phyloP scores from a whole-genome alignment of 2,329 filamentous ascomycete species.

The Mariannaea elegans region DNA sequence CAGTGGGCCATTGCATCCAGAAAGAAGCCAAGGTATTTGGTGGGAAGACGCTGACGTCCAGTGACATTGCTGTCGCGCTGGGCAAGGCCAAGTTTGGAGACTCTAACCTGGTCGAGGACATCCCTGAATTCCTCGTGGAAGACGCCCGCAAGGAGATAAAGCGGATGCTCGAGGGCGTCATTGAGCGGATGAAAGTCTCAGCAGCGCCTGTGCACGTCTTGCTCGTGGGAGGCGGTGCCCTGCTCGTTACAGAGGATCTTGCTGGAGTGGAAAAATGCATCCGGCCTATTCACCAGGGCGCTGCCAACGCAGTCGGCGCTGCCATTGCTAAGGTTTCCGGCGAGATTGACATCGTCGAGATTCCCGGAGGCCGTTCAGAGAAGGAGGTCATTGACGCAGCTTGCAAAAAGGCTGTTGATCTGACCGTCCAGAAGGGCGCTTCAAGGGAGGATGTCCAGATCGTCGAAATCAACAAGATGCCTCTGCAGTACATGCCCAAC shows the following conservation, averaged over 20 bases:
- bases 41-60: constrained; percentile 65
- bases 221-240: constrained; percentile 66
- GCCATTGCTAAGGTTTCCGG: constrained; percentile 68
- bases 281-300: constrained; percentile 60
- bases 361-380: constrained; percentile 52
- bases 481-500: constrained; percentile 53
- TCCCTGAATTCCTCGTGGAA: constrained; percentile 34
- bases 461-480: constrained; percentile 63
- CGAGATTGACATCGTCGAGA: constrained; percentile 60
- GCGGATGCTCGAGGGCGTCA: constrained; percentile 57
- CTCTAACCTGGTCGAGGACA: constrained; percentile 36
- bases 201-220: constrained; percentile 60
- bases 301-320: constrained; percentile 72
- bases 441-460: constrained; percentile 53
- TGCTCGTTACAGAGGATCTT: constrained; percentile 58
- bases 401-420: constrained; percentile 52
- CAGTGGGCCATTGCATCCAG: constrained; percentile 66
- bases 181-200: constrained; percentile 66
- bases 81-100: constrained; percentile 46
- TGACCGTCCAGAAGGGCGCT: constrained; percentile 56
- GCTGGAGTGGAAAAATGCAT: constrained; percentile 60
- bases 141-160: constrained; percentile 49
- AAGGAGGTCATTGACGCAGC: constrained; percentile 51
- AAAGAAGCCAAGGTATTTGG: constrained; percentile 65
- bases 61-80: constrained; percentile 60